A percentile compares a stretch with the other conserved stretches of the same genome.
phyloP scores from a whole-genome alignment of 495 filamentous ascomycete species.

The Pseudotulostoma volvatum region DNA sequence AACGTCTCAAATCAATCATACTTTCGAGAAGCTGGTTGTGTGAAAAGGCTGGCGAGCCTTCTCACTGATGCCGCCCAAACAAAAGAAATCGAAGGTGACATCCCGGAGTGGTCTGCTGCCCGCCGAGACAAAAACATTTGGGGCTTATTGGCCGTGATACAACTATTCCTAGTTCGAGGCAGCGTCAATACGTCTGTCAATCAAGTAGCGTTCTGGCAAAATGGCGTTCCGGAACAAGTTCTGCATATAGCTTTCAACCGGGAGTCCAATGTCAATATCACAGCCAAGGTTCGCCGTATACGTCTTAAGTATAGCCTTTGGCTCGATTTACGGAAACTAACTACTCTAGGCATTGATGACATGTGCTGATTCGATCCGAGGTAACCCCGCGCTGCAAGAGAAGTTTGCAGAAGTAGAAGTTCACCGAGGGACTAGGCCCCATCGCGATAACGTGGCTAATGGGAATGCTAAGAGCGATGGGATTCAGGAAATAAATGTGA shows the following conservation, averaged over 20 bases:
- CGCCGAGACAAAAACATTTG: conserved; percentile 86
- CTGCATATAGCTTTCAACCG: conserved; percentile 73
- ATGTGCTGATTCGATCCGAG: conserved; percentile 76
- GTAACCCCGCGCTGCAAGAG: conserved; percentile 66
- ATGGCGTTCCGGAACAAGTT: conserved; percentile 65
- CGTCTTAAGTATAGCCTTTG: no score
- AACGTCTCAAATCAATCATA: conserved; percentile 88
- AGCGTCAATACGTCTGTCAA: conserved; percentile 68
- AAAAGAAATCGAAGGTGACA: conserved; percentile 40
- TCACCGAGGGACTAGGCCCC: conserved; percentile 19
- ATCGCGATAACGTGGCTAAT: conserved; percentile 19
- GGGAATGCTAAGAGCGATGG: conserved; percentile 31
- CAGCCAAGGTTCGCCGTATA: conserved; percentile 77
- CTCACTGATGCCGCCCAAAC: conserved; percentile 45
- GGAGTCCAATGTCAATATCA: conserved; percentile 55
- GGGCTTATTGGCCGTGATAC: conserved; percentile 70
- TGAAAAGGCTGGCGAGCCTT: conserved; percentile 54
- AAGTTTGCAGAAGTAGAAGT: conserved; percentile 62
- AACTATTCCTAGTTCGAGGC: conserved; percentile 68
- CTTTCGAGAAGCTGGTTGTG: conserved; percentile 80
- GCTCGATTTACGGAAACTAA: no score
- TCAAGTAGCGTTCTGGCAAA: conserved; percentile 70
- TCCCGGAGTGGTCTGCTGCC: conserved; percentile 53
- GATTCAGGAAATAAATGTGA: conserved; percentile 55
- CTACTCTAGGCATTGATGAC: conserved; percentile 52